Evolutionary conservation across 2,329 filamentous ascomycete species (phyloP).

Genomic region (Moelleriella libera): DNA sequence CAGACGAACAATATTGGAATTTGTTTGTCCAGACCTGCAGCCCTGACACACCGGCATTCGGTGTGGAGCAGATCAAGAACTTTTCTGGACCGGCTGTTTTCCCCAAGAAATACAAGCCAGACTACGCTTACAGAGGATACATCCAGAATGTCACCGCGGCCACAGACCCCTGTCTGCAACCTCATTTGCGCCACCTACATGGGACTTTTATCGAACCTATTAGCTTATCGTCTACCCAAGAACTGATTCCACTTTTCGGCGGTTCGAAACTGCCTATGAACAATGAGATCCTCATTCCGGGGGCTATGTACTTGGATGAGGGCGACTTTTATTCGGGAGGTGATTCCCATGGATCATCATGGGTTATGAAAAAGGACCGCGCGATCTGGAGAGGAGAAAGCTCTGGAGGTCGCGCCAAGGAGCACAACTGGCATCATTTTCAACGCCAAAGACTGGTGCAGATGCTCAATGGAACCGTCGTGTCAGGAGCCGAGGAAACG

Average conservation of each 20-base stretch:
- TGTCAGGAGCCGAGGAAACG: constrained; percentile 29
- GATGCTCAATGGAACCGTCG: constrained; percentile 52
- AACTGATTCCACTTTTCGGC: constrained; percentile 45
- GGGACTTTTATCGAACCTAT: constrained; percentile 42
- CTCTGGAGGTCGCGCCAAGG: constrained; percentile 39
- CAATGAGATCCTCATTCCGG: constrained; percentile 50
- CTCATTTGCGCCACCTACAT: constrained; percentile 34
- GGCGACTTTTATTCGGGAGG: constrained; percentile 46
- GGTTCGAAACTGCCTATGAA: constrained; percentile 50
- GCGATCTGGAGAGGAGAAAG: constrained; percentile 53
- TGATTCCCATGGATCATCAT: constrained; percentile 36
- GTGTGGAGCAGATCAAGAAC: constrained; percentile 17
- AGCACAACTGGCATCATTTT: constrained; percentile 51
- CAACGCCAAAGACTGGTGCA: constrained; percentile 58
- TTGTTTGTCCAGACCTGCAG: constrained; percentile 41
- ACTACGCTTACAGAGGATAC: constrained; percentile 30
- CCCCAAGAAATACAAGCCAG: constrained; percentile 18
- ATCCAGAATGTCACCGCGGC: constrained; percentile 44
- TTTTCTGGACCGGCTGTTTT: constrained; percentile 17
- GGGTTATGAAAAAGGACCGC: constrained; percentile 40
- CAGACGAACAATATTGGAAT: constrained; percentile 42
- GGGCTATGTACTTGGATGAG: constrained; percentile 47
- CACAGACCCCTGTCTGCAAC: constrained; percentile 44
- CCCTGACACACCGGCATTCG: constrained; percentile 33
- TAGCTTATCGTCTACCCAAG: constrained; percentile 34